phyloP scores from a whole-genome alignment of 192 early-diverging fungal species.

The Coemansia sp. region DNA sequence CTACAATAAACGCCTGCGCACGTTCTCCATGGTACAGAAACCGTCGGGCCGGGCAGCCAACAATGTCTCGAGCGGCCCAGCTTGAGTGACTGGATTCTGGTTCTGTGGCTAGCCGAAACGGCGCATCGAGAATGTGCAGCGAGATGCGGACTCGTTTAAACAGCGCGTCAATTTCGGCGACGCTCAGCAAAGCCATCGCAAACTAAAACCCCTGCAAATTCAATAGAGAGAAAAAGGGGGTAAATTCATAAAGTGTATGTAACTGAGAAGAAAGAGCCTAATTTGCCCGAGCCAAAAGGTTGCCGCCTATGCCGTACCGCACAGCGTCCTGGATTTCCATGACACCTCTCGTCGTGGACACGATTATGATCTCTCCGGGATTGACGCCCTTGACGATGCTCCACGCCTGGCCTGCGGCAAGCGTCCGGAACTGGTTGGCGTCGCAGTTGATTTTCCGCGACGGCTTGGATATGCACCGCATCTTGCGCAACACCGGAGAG shows the following conservation, averaged over 20 bases:
- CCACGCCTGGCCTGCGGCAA: constrained; percentile 70
- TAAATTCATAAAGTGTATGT: neutral
- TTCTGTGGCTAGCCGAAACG: neutral
- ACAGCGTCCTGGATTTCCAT: constrained; percentile 90
- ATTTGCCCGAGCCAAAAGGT: constrained; percentile 72
- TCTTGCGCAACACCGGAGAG: constrained; percentile 72
- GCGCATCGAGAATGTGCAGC: constrained; percentile 31
- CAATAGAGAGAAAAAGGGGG: neutral
- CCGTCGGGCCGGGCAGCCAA: constrained; percentile 16
- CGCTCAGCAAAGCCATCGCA: neutral
- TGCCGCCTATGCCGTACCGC: constrained; percentile 80
- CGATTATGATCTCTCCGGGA: constrained; percentile 89
- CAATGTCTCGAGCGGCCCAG: constrained; percentile 29
- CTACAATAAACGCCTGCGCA: constrained; percentile 28
- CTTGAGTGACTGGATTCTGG: neutral
- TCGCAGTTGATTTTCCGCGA: constrained; percentile 78
- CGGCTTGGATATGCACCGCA: constrained; percentile 84
- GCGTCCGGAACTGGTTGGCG: constrained; percentile 74
- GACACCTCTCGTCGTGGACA: constrained; percentile 76
- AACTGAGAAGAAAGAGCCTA: constrained; percentile 11
- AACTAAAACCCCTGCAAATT: neutral
- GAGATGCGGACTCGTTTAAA: constrained; percentile 34
- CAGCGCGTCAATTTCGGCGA: constrained; percentile 29
- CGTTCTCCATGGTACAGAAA: constrained; percentile 37
- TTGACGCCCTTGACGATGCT: constrained; percentile 79